phyloP scores from a whole-genome alignment of 495 filamentous ascomycete species.

The Xylaria intraflava region DNA sequence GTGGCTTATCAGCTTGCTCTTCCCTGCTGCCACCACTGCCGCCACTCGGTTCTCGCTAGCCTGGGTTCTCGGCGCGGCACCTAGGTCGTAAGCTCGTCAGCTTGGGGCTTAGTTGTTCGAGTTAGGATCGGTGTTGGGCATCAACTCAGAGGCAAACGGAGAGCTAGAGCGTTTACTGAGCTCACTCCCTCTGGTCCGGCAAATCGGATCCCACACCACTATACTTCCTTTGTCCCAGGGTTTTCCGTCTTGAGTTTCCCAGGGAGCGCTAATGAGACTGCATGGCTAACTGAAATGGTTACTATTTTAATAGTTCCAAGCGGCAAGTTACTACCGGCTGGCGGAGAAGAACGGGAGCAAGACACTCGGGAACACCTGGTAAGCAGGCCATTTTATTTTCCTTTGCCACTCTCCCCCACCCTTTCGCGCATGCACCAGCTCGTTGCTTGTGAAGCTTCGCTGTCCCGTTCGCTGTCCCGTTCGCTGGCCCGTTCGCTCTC shows the following conservation, averaged over 20 bases:
- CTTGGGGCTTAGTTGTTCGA: constrained; percentile 10
- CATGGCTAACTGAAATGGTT: constrained; percentile 31
- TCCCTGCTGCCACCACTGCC: neutral
- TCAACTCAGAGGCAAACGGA: constrained; percentile 3
- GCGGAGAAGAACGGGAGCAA: constrained; percentile 86
- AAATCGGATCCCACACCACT: constrained; percentile 14
- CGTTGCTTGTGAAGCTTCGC: constrained; percentile 6
- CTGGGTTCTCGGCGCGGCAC: constrained; percentile 1
- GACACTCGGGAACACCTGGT: constrained; percentile 93
- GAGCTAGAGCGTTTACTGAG: constrained; percentile 1
- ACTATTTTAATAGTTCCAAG: constrained; percentile 55
- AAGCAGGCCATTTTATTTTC: constrained; percentile 36
- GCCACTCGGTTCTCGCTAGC: neutral
- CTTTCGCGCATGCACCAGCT: neutral
- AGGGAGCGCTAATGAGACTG: constrained; percentile 15
- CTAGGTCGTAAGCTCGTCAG: constrained; percentile 20
- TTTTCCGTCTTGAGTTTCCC: neutral
- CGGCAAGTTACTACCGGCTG: constrained; percentile 88
- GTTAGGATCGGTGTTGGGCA: constrained; percentile 13
- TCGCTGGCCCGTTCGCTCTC: neutral
- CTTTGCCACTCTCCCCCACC: constrained; percentile 1
- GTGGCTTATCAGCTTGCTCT: neutral
- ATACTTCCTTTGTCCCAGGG: constrained; percentile 9
- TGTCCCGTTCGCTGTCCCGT: constrained; percentile 4
- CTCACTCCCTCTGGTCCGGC: constrained; percentile 1